These are phyloP conservation scores for Geosmithia flava DNA, from an alignment of 2,329 filamentous ascomycete species.

Conservation along the genomic window DNA sequence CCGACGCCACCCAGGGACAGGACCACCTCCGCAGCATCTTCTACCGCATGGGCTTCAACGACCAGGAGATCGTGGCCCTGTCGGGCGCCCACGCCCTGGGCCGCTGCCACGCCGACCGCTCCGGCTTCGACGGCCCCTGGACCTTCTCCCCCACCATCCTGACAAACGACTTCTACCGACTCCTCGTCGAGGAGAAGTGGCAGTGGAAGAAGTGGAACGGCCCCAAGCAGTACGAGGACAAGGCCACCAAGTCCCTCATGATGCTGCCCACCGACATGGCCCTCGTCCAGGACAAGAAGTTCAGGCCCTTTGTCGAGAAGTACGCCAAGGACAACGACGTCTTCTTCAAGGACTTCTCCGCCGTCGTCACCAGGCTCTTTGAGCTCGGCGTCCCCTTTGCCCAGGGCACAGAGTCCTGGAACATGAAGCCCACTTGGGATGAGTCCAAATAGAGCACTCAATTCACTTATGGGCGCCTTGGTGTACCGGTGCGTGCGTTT, in stretches of 20 bases:
- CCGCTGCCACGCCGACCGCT: slow-evolving; percentile 80
- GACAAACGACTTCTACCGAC: slow-evolving; percentile 89
- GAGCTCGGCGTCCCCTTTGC: slow-evolving; percentile 89
- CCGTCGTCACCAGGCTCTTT: slow-evolving; percentile 70
- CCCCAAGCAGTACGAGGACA: slow-evolving; percentile 73
- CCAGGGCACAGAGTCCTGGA: slow-evolving; percentile 42
- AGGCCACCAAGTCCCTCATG: slow-evolving; percentile 79
- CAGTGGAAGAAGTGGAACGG: slow-evolving; percentile 83
- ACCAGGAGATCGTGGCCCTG: slow-evolving; percentile 91
- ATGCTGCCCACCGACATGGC: slow-evolving; percentile 93
- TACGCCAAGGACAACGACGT: slow-evolving; percentile 84
- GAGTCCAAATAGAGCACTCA: slow-evolving; percentile 12
- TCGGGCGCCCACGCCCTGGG: slow-evolving; percentile 77
- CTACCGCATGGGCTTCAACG: slow-evolving; percentile 93
- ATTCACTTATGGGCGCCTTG: no score
- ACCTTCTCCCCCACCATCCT: slow-evolving; percentile 83
- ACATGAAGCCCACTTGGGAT: slow-evolving; percentile 46
- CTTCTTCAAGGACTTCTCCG: slow-evolving; percentile 90
- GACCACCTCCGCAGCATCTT: slow-evolving; percentile 87
- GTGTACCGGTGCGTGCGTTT: neutral
- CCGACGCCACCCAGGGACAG: slow-evolving; percentile 67
- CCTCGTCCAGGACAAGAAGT: slow-evolving; percentile 76
- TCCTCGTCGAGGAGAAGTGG: slow-evolving; percentile 90
- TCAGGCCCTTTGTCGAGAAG: slow-evolving; percentile 67
- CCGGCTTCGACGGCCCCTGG: slow-evolving; percentile 82